Base-by-base conservation (phyloP, 345 rosid species). In the Ceriops decandra region DNA sequence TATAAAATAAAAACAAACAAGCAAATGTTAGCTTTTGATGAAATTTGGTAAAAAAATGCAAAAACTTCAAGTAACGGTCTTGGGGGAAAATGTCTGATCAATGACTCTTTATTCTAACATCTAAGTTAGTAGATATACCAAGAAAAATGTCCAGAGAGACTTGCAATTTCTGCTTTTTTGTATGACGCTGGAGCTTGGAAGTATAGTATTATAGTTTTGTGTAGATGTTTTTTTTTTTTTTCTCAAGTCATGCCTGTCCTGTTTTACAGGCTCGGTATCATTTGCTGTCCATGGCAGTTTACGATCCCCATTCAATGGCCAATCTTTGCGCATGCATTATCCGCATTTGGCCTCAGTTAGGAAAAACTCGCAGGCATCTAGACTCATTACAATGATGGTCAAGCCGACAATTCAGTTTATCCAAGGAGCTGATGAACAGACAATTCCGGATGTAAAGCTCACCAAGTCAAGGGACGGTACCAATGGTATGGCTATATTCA, bases 401-500 rank as follows among this genome's bases (percentile, higher is more conserved):
- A 89, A 88, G 38, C 93, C 98, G 19, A 38, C 79, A 10, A 77
- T 91, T 62, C 98, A 93, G 74, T 93, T 93, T 81, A 83, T 93
- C 68, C 92, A 88, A 79, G 99, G 99, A 38, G 89, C 96, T 2
- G 95, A 93, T 75, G 99, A 91, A 69, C 84, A 76, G 82, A 91
- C 95, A 0, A 75, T 88, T 62, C 99, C 97, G 1, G 96, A 91
- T 46, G 90, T 93, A 49, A 88, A 74, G 81, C 85, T 93, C 63
- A 93, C 99, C 60, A 86, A 91, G 67, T 95, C 97, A 36, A 85
- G 85, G 66, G 97, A 91, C 61, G 97, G 97, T 30, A 72, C 84
- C 1, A 95, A 91, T 77, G 99, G 99, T 6, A 49, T 91, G 74
- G 99, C 97, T 15, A 81, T 84, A 60, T 95, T 91, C 76, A 80